Base-by-base conservation (phyloP, 139 green algal species). In the Penium margaritaceum region DNA sequence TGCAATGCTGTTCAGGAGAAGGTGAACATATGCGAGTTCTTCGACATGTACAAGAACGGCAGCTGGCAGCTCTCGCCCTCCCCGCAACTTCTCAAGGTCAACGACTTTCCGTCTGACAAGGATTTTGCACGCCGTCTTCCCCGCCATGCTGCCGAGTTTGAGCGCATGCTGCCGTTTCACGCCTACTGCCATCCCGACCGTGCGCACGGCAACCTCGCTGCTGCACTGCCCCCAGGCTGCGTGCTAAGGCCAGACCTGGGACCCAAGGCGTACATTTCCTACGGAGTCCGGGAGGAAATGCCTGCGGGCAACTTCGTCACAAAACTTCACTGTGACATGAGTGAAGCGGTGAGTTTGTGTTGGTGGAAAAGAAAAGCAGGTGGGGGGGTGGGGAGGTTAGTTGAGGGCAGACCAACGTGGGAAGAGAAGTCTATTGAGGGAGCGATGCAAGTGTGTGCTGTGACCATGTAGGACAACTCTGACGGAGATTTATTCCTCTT, bases 1-100 rank as follows among this genome's bases (percentile, higher is more conserved):
- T n/a, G n/a, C n/a, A n/a, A n/a, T n/a, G n/a, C n/a, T n/a, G n/a
- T n/a, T 19, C 68, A 76, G 68, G 71, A 77, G 24, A n/a, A 80
- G 33, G 78, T 80, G 24, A 70, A 70, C 21, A 80, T 37, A 9
- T 39, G 34, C 5, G 21, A 76, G 65, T 80, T 80, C 73, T 80
- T 80, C 15, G 55, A 32, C 3, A 67, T 67, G 30, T 80, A 80
- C 41, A 29, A 41, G 21, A 32, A 30, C 0, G 73, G 73, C 1
- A 44, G 73, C 30, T 51, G 78, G 24, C 66, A 80, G 30, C 21
- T 19, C 5, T 33, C 36, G 1, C 24, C 4, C 68, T 78, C 64
- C 64, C 73, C 73, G 19, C 67, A 83, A 29, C 90, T 95, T 83
- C 70, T 91, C 53, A 95, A 95, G 83, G 84, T 95, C 32, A 95